Evolutionary conservation across 2,329 filamentous ascomycete genomes (phyloP), one percentile per base, ranked within the genome.

Genomic region (Periglandula ipomoeae): DNA sequence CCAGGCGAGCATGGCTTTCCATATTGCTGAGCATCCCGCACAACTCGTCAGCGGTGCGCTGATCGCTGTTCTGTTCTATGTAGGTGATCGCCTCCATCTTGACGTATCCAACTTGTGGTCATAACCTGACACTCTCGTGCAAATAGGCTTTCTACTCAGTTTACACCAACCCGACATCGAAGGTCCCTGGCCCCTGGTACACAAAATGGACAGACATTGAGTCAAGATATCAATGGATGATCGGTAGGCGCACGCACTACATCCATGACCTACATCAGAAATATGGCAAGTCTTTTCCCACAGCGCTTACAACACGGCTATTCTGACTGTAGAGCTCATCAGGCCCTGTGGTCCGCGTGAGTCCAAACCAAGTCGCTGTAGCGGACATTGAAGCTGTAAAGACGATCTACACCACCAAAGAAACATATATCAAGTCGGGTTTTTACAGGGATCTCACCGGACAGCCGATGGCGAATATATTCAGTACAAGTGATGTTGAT

Each of bases 401-500:
- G 32, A 44, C 48, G 66, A 37, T 78, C 64, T 52, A 70, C 49
- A 46, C 49, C 49, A 50, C 49, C 44, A 59, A 55, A 32, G 56
- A 59, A 27, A 55, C 53, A 7, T 62, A 58, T 34, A 38, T 48
- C 49, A 63, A 63, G 52, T 46, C 56, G 13, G 30, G 45, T 1
- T 61, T 54, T 39, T 63, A 63, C 48, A 34, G 38, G 10, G 38
- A 46, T 2, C 8, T 59, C 15, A 47, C 68, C 10, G 30, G 46
- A 3, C 47, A 38, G 20, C 50, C 45, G 9, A 26, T 47, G 4
- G 30, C 45, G 24, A 54, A 30, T 27, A 22, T 75, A 24, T 74
- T 76, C 57, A 66, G 53, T 19, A 70, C 70, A 2, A 61, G 50
- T 0, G 62, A 75, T 41, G 52, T 65, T 1, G 57, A 66, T 2